Evolutionary conservation across 805 yeast species (phyloP), one percentile per base, ranked within the genome.

Genomic region (Soucietia sequanensis): DNA sequence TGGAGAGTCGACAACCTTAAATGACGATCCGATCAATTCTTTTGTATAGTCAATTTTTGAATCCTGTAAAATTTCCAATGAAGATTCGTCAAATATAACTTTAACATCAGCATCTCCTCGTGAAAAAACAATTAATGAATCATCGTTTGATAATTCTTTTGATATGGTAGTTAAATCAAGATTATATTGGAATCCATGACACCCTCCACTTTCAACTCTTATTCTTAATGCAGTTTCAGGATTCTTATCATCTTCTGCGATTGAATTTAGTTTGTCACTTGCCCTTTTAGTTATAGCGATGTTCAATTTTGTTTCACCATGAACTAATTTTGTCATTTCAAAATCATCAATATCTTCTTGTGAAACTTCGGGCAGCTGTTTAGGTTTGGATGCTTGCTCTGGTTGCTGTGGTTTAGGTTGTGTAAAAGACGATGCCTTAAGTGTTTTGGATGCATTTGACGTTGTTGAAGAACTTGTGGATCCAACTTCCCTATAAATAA

Each of bases 171-270:
- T 71, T 29, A 93, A 68, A 34, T 78, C 74, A 51, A 93, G 65
- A 44, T 83, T 75, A 54, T 93, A 93, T 60, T 93, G 98, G 61
- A 87, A 93, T 13, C 99, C 99, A 58, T 93, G 99, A 57, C 99
- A 93, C 1, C 99, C 99, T 7, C 99, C 99, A 52, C 95, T 84
- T 48, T 89, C 96, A 7, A 93, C 97, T 9, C 71, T 65, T 3
- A 91, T 77, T 33, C 84, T 68, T 13, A 91, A 64, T 0, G 88
- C 87, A n/a, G 80, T 50, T 22, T 78, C 63, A 1, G 78, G 76
- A 34, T 81, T 74, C 6, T 63, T 45, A 37, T 86, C 95, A 7
- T 65, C 67, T 5, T 54, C 46, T 9, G 78, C 70, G 7, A 87
- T 70, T 3, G 47, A 48, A 19, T 69, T 70, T 27, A 87, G 62